Percentiles rank a stretch among this genome's conserved stretches.
These are phyloP conservation scores for Saccharomycopsis javanensis DNA, from an alignment of 805 yeast species.

Conservation along the genomic window DNA sequence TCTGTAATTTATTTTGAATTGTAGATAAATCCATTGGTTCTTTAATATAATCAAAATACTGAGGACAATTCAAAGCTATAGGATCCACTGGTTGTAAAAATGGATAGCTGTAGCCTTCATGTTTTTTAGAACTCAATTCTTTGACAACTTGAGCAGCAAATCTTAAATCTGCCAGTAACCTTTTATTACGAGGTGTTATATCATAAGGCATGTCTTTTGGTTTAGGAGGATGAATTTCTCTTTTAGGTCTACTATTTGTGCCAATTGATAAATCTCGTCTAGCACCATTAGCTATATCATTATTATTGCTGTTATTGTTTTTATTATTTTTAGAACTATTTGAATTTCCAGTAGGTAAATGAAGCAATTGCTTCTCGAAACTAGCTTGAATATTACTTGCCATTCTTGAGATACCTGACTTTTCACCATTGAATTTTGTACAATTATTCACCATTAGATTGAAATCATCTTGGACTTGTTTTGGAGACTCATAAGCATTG, in stretches of 20 bases:
- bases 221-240: constrained; percentile 94
- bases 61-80: constrained; percentile 85
- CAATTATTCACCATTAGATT: constrained; percentile 80
- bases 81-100: constrained; percentile 93
- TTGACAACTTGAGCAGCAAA: constrained; percentile 75
- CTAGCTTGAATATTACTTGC: constrained; percentile 83
- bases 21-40: constrained; percentile 95
- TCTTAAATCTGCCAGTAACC: constrained; percentile 78
- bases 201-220: constrained; percentile 91
- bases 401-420: constrained; percentile 81
- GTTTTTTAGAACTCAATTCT: constrained; percentile 75
- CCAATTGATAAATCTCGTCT: constrained; percentile 43
- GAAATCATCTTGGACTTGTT: constrained; percentile 66
- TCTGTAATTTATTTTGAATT: constrained; percentile 65
- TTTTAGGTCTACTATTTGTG: constrained; percentile 59
- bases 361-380: constrained; percentile 85
- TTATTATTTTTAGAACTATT: constrained; percentile 18
- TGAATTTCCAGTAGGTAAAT: constrained; percentile 63
- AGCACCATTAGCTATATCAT: constrained; percentile 34
- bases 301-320: no score
- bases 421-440: constrained; percentile 73
- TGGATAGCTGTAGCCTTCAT: constrained; percentile 78
- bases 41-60: constrained; percentile 76
- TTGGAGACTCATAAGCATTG: constrained; percentile 64
- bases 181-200: constrained; percentile 75